Evolutionary conservation across 306 rosid genomes (phyloP), one percentile per base, ranked within the genome.

Genomic region (Quercus wislizeni): DNA sequence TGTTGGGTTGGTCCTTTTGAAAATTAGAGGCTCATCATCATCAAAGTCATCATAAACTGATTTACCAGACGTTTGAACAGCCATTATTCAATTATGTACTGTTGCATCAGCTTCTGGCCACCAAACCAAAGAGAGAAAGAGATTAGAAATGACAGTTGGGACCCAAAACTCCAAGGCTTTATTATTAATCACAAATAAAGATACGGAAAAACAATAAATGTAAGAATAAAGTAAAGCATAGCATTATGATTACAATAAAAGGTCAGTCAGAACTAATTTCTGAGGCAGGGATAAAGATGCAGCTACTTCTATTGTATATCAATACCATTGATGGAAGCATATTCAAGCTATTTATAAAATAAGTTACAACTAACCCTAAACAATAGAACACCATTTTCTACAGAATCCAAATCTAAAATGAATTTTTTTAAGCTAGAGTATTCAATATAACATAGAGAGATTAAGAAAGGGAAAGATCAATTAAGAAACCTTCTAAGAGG

Each of bases 21-120:
- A 86, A 82, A 76, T 54, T 64, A 83, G 23, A 51, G 92, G 92
- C 12, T 68, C 55, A 17, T 84, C 92, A 0, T 84, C 88, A 0
- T 88, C 87, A 2, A 23, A 77, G n/a, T 79, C 87, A 6, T 14
- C 70, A 30, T 31, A 18, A 49, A 43, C 55, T 21, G 59, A 54
- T 74, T 85, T 83, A 28, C 84, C 70, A 70, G 78, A 80, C 74
- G 69, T 81, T 80, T 81, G 80, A 76, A 83, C 76, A 70, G 90
- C 88, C 92, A 88, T 88, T 62, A 19, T 71, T 79, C 58, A 58
- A 76, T 74, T 69, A 67, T 83, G 69, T 56, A 74, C 55, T 57
- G 63, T 82, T 52, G 75, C 86, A 74, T 81, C 82, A 76, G 76
- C 64, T 25, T 56, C 79, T 83, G 72, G 33, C 17, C 54, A 13